A percentile compares a stretch with the other conserved stretches of the same genome.
These are phyloP conservation scores for Arachis stenosperma DNA, from an alignment of 306 rosid genomes.

Conservation along the genomic window DNA sequence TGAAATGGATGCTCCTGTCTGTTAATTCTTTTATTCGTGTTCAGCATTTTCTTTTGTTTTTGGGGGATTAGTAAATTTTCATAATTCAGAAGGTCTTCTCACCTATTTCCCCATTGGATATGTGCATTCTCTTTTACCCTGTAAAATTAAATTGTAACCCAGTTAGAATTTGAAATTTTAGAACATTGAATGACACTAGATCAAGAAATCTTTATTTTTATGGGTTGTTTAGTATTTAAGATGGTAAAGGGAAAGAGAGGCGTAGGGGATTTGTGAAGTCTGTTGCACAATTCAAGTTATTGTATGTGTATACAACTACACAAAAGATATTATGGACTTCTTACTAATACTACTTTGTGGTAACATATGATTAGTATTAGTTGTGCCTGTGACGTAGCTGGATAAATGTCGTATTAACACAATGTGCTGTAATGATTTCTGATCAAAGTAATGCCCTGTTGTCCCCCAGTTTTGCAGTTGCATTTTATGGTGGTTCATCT, in stretches of 20 bases:
- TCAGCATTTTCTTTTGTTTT: neutral
- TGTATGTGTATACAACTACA: neutral
- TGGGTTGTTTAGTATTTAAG: neutral
- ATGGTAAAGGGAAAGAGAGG: slow-evolving; percentile 17
- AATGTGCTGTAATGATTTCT: slow-evolving; percentile 25
- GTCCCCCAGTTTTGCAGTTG: slow-evolving; percentile 80
- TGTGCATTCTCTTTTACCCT: slow-evolving; percentile 18
- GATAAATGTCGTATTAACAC: slow-evolving; percentile 30
- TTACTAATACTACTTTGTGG: neutral
- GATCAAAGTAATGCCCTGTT: slow-evolving; percentile 27
- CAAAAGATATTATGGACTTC: slow-evolving; percentile 9
- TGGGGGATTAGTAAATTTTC: neutral
- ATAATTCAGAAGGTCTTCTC: neutral
- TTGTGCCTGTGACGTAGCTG: slow-evolving; percentile 25
- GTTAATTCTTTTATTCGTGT: slow-evolving; percentile 31
- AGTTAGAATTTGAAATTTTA: slow-evolving; percentile 19
- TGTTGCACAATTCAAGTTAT: slow-evolving; percentile 8
- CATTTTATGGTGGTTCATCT: slow-evolving; percentile 80
- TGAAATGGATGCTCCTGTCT: slow-evolving; percentile 4
- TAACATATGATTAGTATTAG: slow-evolving; percentile 14
- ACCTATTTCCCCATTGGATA: slow-evolving; percentile 5
- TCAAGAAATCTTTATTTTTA: slow-evolving; percentile 12
- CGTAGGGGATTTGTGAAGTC: neutral
- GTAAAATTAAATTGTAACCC: neutral
- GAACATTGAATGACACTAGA: neutral